These are phyloP conservation scores for Brasilioporus rufonigricans DNA, from an alignment of 768 basidiomycete species.

Conservation along the genomic window DNA sequence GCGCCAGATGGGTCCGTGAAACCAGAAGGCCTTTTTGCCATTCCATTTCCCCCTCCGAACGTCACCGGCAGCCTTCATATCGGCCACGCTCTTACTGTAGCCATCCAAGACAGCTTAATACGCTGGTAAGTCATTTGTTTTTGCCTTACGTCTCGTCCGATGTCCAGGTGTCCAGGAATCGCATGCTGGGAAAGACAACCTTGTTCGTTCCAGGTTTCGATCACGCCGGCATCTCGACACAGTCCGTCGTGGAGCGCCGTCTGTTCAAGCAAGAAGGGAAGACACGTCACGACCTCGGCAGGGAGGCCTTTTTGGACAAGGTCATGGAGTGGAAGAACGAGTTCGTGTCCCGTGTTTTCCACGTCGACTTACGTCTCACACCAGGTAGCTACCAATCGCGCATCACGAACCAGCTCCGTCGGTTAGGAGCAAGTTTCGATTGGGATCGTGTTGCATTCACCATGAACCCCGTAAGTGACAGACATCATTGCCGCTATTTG, in stretches of 20 bases:
- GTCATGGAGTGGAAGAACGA: slow-evolving; percentile 98
- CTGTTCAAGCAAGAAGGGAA: slow-evolving; percentile 78
- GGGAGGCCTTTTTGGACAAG: slow-evolving; percentile 85
- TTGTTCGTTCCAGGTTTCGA: slow-evolving; percentile 95
- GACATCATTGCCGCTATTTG: not conserved
- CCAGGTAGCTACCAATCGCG: slow-evolving; percentile 78
- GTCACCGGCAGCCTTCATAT: slow-evolving; percentile 96
- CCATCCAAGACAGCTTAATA: slow-evolving; percentile 86
- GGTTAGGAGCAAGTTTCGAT: slow-evolving; percentile 91
- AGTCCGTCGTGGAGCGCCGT: slow-evolving; percentile 94
- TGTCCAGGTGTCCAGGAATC: slow-evolving; percentile 58
- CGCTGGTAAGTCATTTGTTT: slow-evolving; percentile 63
- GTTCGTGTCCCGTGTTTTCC: slow-evolving; percentile 45
- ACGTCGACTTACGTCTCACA: not conserved
- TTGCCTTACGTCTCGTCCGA: not conserved
- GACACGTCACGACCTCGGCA: slow-evolving; percentile 91
- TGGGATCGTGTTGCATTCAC: slow-evolving; percentile 96
- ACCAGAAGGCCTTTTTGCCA: slow-evolving; percentile 71
- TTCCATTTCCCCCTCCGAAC: slow-evolving; percentile 92
- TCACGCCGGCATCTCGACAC: slow-evolving; percentile 97
- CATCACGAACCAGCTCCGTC: slow-evolving; percentile 84
- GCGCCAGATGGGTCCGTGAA: slow-evolving; percentile 55
- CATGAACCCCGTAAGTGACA: slow-evolving; percentile 72
- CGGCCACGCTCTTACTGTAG: slow-evolving; percentile 89
- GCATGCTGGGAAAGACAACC: slow-evolving; percentile 91